Percentiles rank a stretch among this genome's conserved stretches.
Evolutionary conservation across 441 rosid genomes (phyloP).

Genomic region (Rhodomyrtus psidioides): DNA sequence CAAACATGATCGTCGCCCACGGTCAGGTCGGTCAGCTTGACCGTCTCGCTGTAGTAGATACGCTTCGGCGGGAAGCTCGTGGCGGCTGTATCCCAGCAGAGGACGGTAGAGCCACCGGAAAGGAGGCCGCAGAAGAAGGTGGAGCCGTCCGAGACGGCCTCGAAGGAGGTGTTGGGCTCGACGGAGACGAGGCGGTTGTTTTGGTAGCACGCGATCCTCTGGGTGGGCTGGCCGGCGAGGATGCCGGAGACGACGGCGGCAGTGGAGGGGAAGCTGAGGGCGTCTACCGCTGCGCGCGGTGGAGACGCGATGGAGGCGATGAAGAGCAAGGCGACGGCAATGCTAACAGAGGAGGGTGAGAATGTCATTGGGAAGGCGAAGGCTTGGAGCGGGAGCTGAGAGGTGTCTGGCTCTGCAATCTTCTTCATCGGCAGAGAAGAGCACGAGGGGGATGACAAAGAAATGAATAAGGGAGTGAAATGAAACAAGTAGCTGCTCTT

Average conservation of each 20-base stretch:
- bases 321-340: conserved; percentile 14
- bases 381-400: neutral
- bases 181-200: conserved; percentile 17
- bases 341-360: neutral
- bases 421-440: neutral
- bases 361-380: neutral
- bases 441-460: neutral
- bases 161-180: conserved; percentile 54
- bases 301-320: neutral
- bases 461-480: neutral
- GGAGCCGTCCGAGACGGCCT: conserved; percentile 59
- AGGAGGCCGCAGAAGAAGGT: conserved; percentile 65
- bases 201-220: conserved; percentile 45
- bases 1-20: conserved; percentile 68
- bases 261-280: conserved; percentile 70
- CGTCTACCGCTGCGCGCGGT: conserved; percentile 15
- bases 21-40: conserved; percentile 31
- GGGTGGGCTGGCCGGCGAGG: conserved; percentile 35
- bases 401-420: neutral
- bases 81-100: conserved; percentile 55
- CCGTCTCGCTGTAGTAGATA: conserved; percentile 38
- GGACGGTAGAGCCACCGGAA: conserved; percentile 61
- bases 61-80: conserved; percentile 26
- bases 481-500: neutral
- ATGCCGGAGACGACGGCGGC: conserved; percentile 60